Evolutionary conservation across 148 eudicot genomes (phyloP).

Genomic region (Rhododendron ovatum): DNA sequence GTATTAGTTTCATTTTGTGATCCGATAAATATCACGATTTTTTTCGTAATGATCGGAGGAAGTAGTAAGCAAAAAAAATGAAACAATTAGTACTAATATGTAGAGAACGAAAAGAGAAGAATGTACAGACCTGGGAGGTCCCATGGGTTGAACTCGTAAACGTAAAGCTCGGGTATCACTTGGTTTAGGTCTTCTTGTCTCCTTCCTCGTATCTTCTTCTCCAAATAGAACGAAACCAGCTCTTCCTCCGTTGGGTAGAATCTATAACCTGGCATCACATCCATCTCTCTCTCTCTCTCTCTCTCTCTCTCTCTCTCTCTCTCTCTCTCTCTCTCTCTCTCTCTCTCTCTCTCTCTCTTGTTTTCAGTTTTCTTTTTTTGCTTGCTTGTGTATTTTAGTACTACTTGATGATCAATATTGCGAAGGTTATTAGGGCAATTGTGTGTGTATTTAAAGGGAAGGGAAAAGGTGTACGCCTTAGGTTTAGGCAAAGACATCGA

Average conservation of each 20-base stretch:
- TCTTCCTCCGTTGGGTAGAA: constrained; percentile 67
- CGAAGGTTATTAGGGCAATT: not conserved
- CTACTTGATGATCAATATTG: too few species aligned
- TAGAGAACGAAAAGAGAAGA: too few species aligned
- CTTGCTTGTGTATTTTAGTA: not conserved
- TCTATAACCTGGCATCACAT: constrained; percentile 32
- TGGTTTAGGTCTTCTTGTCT: constrained; percentile 23
- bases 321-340: not conserved
- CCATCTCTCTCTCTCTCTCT: not conserved
- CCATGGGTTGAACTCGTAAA: constrained; percentile 45
- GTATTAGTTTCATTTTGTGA: too few species aligned
- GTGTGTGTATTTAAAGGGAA: not conserved
- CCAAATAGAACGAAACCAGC: constrained; percentile 40
- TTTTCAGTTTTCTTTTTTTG: not conserved
- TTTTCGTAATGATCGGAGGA: too few species aligned
- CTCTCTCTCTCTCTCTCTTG: too few species aligned
- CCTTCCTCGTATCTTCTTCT: constrained; percentile 27
- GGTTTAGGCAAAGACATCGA: not conserved
- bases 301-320: too few species aligned
- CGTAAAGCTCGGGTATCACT: constrained; percentile 39
- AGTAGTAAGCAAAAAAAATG: too few species aligned
- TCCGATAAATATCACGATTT: too few species aligned
- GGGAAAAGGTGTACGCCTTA: not conserved
- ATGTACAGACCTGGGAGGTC: constrained; percentile 32
- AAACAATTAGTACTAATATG: too few species aligned